These are phyloP conservation scores for Saururus chinensis DNA, from an alignment of 164 flowering plant species.

Conservation along the genomic window DNA sequence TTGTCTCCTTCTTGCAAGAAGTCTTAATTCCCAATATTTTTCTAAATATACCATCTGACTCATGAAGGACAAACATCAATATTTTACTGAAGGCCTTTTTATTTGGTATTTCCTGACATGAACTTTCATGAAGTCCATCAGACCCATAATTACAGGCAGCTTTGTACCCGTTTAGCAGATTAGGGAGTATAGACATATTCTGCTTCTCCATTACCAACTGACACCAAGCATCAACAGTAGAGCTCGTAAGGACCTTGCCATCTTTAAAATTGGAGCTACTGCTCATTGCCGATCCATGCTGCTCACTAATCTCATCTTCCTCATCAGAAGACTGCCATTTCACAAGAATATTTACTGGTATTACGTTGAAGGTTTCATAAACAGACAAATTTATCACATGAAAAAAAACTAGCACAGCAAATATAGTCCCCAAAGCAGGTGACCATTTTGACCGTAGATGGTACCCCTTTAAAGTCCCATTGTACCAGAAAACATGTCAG, in stretches of 20 bases:
- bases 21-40: slow-evolving; percentile 40
- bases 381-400: too few species aligned
- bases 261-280: slow-evolving; percentile 8
- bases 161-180: slow-evolving; percentile 66
- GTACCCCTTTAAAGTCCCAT: too few species aligned
- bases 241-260: slow-evolving; percentile 27
- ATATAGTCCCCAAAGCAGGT: too few species aligned
- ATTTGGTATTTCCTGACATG: slow-evolving; percentile 23
- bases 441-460: too few species aligned
- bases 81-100: slow-evolving; percentile 39
- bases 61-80: slow-evolving; percentile 47
- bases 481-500: background rate
- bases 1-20: slow-evolving; percentile 36
- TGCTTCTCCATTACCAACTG: slow-evolving; percentile 36
- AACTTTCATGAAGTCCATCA: slow-evolving; percentile 15
- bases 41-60: slow-evolving; percentile 57
- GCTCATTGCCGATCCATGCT: slow-evolving; percentile 13
- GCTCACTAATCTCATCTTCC: slow-evolving; percentile 30
- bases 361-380: too few species aligned
- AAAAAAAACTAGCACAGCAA: too few species aligned
- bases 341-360: background rate
- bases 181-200: slow-evolving; percentile 36
- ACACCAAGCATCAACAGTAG: slow-evolving; percentile 40
- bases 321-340: slow-evolving; percentile 54
- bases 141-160: slow-evolving; percentile 68